phyloP scores from a whole-genome alignment of 2,329 filamentous ascomycete genomes.

The Paraconiothyrium sp. region DNA sequence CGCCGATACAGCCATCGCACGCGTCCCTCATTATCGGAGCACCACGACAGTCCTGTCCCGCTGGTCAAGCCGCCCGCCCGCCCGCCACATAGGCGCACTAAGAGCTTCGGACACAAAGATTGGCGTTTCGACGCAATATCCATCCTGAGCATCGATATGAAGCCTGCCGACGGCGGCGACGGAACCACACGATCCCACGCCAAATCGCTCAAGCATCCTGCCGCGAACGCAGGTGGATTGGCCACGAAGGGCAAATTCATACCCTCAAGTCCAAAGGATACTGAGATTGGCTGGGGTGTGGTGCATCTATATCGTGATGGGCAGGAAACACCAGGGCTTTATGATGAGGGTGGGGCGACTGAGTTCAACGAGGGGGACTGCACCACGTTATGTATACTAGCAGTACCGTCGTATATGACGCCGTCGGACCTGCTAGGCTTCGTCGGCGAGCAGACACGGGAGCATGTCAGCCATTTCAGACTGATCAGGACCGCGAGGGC shows the following conservation, averaged over 20 bases:
- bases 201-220: conserved; percentile 53
- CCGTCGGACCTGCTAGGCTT: conserved; percentile 91
- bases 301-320: conserved; percentile 93
- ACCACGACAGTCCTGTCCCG: conserved; percentile 46
- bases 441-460: conserved; percentile 85
- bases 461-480: conserved; percentile 89
- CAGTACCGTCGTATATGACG: conserved; percentile 92
- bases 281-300: conserved; percentile 88
- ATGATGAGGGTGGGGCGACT: conserved; percentile 55
- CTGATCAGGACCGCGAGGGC: conserved; percentile 90
- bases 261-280: conserved; percentile 74
- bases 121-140: conserved; percentile 84
- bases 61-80: conserved; percentile 49
- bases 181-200: conserved; percentile 43
- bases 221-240: conserved; percentile 60
- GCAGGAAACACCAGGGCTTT: conserved; percentile 73
- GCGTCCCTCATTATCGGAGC: conserved; percentile 48
- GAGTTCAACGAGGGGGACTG: conserved; percentile 69
- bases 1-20: conserved; percentile 45
- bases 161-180: conserved; percentile 39
- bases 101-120: conserved; percentile 62
- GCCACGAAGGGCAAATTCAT: conserved; percentile 85
- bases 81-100: conserved; percentile 31
- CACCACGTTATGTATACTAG: conserved; percentile 90
- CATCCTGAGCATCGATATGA: conserved; percentile 84